A percentile compares a stretch with the other conserved stretches of the same genome.
Evolutionary conservation across 331 rosid genomes (phyloP).

Genomic region (Quercus tomentella): DNA sequence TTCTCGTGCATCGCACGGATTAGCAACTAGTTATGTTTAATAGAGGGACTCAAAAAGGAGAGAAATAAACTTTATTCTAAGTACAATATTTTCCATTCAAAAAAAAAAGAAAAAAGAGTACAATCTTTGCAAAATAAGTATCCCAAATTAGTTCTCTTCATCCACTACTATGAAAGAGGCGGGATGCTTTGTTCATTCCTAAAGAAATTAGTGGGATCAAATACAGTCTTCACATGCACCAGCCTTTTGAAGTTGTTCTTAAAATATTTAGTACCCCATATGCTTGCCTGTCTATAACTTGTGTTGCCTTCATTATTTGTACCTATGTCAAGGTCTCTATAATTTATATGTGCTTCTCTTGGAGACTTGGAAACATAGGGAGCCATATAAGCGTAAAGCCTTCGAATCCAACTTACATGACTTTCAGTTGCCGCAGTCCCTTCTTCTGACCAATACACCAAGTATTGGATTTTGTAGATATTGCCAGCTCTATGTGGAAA

Average conservation of each 20-base stretch:
- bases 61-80: background rate
- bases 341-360: conserved; percentile 37
- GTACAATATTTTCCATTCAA: too few species aligned
- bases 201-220: conserved; percentile 34
- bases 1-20: too few species aligned
- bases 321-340: conserved; percentile 48
- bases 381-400: conserved; percentile 27
- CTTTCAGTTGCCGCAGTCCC: conserved; percentile 20
- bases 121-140: background rate
- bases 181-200: conserved; percentile 38
- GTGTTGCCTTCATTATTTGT: conserved; percentile 23
- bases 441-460: conserved; percentile 28
- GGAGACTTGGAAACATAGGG: conserved; percentile 43
- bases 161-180: background rate
- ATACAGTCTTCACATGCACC: conserved; percentile 24
- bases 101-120: background rate
- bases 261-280: conserved; percentile 42
- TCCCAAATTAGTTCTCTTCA: too few species aligned
- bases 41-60: too few species aligned
- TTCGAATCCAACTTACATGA: conserved; percentile 39
- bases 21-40: too few species aligned
- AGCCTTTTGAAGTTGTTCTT: conserved; percentile 30
- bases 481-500: conserved; percentile 43
- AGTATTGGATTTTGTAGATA: conserved; percentile 28
- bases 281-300: conserved; percentile 29